Base-by-base conservation (phyloP, 2,329 filamentous ascomycete genomes). In the Penicillium decumbens region DNA sequence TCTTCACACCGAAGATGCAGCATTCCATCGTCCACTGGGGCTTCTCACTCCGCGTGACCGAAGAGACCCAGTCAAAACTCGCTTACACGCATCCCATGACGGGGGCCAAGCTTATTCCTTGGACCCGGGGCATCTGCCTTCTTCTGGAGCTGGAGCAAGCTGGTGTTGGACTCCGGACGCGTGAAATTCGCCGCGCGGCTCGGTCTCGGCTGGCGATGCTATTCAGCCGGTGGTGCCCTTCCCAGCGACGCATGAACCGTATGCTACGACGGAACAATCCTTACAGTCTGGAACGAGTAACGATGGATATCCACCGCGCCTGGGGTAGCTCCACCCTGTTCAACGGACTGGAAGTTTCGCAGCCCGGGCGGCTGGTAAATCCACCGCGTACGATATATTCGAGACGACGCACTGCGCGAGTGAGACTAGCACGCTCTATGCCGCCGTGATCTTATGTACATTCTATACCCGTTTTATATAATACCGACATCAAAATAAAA, bases 21-120 rank as follows among this genome's bases (percentile, higher is more conserved):
- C 66, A 67, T 41, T 73, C 73, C 9, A 70, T 80, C 33, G 67
- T 80, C 10, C 63, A 70, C 40, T 80, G 77, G 76, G 75, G 76
- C 1, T 79, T 80, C 58, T 68, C 51, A 38, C 54, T 61, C 35
- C 59, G 61, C 12, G 59, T 69, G 27, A 58, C 60, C 13, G 43
- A 53, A 13, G 51, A 63, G 6, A 51, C 43, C 9, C 49, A 55
- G n/a, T 50, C 35, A 4, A 51, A 54, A 39, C 51, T 40, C n/a
- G 58, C 57, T 28, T 58, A 60, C 39, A 41, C 55, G 3, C 53
- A 62, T 24, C 58, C 48, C n/a, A 25, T 32, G 8, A 40, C 54
- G 0, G 55, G 54, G 2, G 55, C 63, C 9, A 57, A 50, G n/a
- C 59, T 71, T 4, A 59, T 71, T 18, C 64, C 65, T 7, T 75